phyloP scores from a whole-genome alignment of 192 early-diverging fungal genomes.

The Coemansia aciculifera region DNA sequence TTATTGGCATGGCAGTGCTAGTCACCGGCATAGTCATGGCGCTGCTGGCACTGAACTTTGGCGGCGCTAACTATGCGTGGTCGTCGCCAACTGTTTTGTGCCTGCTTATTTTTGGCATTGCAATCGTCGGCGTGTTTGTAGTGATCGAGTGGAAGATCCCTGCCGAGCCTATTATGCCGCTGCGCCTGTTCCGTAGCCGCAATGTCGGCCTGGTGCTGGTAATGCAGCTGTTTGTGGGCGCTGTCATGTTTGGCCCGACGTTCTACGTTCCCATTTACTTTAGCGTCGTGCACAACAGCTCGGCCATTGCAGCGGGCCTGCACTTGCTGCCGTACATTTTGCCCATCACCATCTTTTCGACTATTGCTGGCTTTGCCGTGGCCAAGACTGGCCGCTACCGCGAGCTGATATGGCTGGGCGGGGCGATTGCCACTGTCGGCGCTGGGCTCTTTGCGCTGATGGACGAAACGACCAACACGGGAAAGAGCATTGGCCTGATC shows the following conservation, averaged over 20 bases:
- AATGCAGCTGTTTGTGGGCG: slow-evolving; percentile 29
- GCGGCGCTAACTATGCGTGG: slow-evolving; percentile 75
- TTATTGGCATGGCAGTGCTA: slow-evolving; percentile 59
- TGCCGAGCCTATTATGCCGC: slow-evolving; percentile 64
- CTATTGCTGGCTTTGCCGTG: slow-evolving; percentile 64
- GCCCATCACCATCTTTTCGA: slow-evolving; percentile 62
- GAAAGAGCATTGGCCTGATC: slow-evolving; percentile 62
- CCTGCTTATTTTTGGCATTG: slow-evolving; percentile 53
- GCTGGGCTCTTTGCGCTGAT: slow-evolving; percentile 61
- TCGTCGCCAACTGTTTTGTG: slow-evolving; percentile 59
- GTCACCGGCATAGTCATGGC: slow-evolving; percentile 61
- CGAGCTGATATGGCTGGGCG: slow-evolving; percentile 64
- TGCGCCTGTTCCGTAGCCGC: slow-evolving; percentile 58
- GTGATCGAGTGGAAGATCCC: slow-evolving; percentile 58
- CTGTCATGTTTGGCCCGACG: slow-evolving; percentile 56
- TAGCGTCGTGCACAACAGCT: slow-evolving; percentile 65
- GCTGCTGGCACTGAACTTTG: slow-evolving; percentile 71
- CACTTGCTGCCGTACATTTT: slow-evolving; percentile 76
- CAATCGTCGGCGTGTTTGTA: slow-evolving; percentile 58
- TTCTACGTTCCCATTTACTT: slow-evolving; percentile 68
- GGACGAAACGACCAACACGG: slow-evolving; percentile 43
- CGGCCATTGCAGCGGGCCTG: slow-evolving; percentile 71
- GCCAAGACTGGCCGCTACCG: slow-evolving; percentile 62
- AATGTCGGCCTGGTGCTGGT: slow-evolving; percentile 29
- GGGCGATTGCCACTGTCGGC: slow-evolving; percentile 60